Evolutionary conservation across 306 rosid genomes (phyloP).

Genomic region (Vachellia pachyceras): DNA sequence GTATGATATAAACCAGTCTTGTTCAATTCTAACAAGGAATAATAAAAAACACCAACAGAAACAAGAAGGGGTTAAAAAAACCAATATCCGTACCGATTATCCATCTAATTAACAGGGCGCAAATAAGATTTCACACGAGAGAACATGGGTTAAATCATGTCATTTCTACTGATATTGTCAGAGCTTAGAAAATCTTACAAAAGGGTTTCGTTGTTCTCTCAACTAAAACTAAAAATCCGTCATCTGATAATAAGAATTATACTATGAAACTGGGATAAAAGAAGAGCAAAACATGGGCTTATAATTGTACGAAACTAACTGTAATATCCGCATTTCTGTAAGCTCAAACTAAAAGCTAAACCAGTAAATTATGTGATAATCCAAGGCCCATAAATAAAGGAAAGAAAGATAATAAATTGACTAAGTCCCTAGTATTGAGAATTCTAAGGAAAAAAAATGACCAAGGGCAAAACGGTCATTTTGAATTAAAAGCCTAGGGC

Average conservation of each 20-base stretch:
- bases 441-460: too few relatives aligned
- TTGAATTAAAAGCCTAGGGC: too few relatives aligned
- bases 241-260: neutral
- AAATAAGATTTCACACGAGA: constrained; percentile 17
- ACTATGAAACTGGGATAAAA: neutral
- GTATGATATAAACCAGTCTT: neutral
- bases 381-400: too few relatives aligned
- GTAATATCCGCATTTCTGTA: too few relatives aligned
- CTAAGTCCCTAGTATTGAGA: too few relatives aligned
- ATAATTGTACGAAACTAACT: constrained; percentile 36
- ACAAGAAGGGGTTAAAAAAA: neutral
- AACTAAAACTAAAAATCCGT: neutral
- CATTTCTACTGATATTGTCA: neutral
- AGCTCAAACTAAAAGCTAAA: too few relatives aligned
- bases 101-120: constrained; percentile 6
- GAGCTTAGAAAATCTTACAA: constrained; percentile 18
- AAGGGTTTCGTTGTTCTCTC: constrained; percentile 21
- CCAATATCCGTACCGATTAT: neutral
- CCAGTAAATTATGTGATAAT: too few relatives aligned
- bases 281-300: constrained; percentile 26
- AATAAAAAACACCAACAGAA: neutral
- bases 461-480: too few relatives aligned
- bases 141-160: neutral
- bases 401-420: too few relatives aligned
- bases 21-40: neutral